Conservation (phyloP, 1,284 basidiomycete species). For the Naganishia cerealis region DNA sequence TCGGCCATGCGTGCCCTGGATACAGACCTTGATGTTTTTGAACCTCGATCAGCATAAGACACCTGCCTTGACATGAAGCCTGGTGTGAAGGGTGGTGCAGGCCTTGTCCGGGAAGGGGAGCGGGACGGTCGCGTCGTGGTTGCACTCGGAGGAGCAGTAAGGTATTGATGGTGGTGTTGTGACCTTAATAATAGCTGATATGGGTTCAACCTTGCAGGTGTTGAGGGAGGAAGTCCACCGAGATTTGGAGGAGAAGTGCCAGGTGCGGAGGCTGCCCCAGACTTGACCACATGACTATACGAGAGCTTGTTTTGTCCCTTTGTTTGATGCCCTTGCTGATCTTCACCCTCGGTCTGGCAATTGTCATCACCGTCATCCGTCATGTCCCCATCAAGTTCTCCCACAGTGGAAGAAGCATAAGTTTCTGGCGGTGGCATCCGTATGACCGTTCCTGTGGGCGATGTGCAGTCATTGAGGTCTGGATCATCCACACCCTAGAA, state of each 20-base stretch:
- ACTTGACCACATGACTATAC: constrained; percentile 23
- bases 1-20: neutral
- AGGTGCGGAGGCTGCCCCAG: neutral
- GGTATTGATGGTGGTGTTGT: constrained; percentile 16
- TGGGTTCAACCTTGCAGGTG: constrained; percentile 4
- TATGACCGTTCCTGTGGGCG: constrained; percentile 17
- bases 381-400: neutral
- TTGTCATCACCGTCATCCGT: neutral
- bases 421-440: constrained; percentile 1
- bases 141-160: constrained; percentile 15
- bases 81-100: constrained; percentile 15
- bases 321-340: neutral
- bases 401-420: neutral
- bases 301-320: constrained; percentile 16
- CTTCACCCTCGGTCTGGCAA: constrained; percentile 4
- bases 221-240: neutral
- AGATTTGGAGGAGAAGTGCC: neutral
- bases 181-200: neutral
- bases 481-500: neutral
- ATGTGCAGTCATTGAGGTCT: constrained; percentile 8
- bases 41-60: constrained; percentile 10
- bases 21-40: constrained; percentile 13
- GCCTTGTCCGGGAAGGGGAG: constrained; percentile 10
- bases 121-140: constrained; percentile 14
- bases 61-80: constrained; percentile 6